Conservation (phyloP, 2,329 filamentous ascomycete species). For the Aureobasidium pullulans region DNA sequence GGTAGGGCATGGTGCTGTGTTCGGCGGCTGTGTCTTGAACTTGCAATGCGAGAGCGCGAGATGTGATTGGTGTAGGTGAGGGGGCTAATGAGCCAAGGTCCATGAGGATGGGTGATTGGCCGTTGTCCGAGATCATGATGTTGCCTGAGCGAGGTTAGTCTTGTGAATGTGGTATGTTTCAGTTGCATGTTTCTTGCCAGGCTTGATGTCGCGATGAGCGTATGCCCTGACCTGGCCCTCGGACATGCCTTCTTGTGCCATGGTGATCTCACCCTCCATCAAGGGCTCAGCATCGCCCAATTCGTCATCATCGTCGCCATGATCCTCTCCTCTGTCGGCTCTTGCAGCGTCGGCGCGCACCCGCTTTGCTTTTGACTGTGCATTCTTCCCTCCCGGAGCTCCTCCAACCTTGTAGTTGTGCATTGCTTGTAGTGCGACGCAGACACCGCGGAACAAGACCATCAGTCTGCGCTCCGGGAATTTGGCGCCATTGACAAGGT, state of each 20-base stretch:
- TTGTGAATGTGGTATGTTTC: not conserved
- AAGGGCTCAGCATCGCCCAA: conserved; percentile 72
- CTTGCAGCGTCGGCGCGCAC: conserved; percentile 49
- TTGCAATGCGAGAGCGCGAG: conserved; percentile 79
- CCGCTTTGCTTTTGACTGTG: conserved; percentile 47
- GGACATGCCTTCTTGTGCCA: conserved; percentile 59
- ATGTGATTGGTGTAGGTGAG: conserved; percentile 82
- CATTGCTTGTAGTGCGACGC: conserved; percentile 80
- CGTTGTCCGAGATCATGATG: conserved; percentile 96
- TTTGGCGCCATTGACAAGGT: conserved; percentile 85
- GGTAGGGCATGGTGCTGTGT: conserved; percentile 97
- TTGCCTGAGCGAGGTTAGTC: conserved; percentile 50
- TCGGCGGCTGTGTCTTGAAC: conserved; percentile 93
- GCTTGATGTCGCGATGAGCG: conserved; percentile 94
- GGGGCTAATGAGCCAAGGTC: conserved; percentile 87
- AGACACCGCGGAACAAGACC: conserved; percentile 86
- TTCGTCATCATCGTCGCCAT: conserved; percentile 51
- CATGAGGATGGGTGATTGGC: conserved; percentile 87
- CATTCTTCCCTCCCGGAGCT: conserved; percentile 44
- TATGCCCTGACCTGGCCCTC: conserved; percentile 70
- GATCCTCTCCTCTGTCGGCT: conserved; percentile 43
- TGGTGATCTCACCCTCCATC: conserved; percentile 69
- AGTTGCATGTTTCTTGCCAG: conserved; percentile 50
- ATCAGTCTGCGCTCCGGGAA: conserved; percentile 87
- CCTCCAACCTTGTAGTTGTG: conserved; percentile 70